These are phyloP conservation scores for Boletellus ananas DNA, from an alignment of 768 basidiomycete species.

Conservation along the genomic window DNA sequence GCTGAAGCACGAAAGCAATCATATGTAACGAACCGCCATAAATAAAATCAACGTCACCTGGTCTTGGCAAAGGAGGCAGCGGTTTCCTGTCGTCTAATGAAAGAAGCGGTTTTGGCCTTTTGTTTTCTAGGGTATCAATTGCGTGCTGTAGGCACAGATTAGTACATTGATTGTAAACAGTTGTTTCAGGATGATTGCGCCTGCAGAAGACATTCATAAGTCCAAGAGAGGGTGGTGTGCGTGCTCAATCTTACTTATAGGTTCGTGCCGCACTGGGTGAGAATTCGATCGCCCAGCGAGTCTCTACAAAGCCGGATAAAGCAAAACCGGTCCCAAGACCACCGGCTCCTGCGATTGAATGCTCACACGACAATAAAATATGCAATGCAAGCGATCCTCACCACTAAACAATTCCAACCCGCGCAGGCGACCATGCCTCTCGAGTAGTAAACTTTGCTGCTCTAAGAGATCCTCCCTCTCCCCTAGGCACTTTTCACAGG, in stretches of 20 bases:
- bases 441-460: slow-evolving; percentile 29
- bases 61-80: slow-evolving; percentile 49
- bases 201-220: slow-evolving; percentile 33
- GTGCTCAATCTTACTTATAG: slow-evolving; percentile 44
- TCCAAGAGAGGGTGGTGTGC: not conserved
- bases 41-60: slow-evolving; percentile 64
- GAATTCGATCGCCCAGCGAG: slow-evolving; percentile 67
- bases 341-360: slow-evolving; percentile 54
- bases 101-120: slow-evolving; percentile 36
- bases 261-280: slow-evolving; percentile 61
- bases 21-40: slow-evolving; percentile 53
- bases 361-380: not conserved
- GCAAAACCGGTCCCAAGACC: slow-evolving; percentile 69
- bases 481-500: slow-evolving; percentile 40
- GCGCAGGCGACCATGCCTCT: slow-evolving; percentile 43
- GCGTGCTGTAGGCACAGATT: slow-evolving; percentile 59
- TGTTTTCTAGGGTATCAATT: slow-evolving; percentile 43
- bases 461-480: slow-evolving; percentile 31
- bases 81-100: slow-evolving; percentile 39
- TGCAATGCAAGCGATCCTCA: slow-evolving; percentile 24
- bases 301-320: slow-evolving; percentile 57
- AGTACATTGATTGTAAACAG: slow-evolving; percentile 63
- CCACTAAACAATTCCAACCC: slow-evolving; percentile 71
- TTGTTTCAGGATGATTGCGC: slow-evolving; percentile 55
- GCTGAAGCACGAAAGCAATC: not conserved